These are phyloP conservation scores for Phytophthora kernoviae DNA, from an alignment of 352 stramenopile genomes.

Conservation along the genomic window DNA sequence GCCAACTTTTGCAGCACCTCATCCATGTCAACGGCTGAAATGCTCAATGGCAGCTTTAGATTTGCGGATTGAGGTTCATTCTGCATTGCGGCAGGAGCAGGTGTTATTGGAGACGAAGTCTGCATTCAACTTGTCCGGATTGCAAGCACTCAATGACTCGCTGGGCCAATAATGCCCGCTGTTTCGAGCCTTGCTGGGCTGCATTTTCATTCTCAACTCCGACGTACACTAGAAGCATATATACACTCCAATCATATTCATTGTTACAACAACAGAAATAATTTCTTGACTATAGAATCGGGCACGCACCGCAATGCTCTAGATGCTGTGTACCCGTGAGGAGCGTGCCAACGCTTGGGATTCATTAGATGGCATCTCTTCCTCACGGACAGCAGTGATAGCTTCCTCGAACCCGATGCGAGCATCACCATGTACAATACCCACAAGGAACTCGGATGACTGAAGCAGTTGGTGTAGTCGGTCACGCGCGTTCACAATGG, in stretches of 20 bases:
- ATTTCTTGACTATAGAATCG: constrained; percentile 1
- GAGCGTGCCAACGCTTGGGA: constrained; percentile 21
- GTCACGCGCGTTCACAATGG: constrained; percentile 81
- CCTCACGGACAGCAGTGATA: constrained; percentile 62
- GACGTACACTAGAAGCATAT: constrained; percentile 2
- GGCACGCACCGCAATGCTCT: constrained; percentile 5
- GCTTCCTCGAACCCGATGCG: constrained; percentile 69
- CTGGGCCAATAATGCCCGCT: not conserved
- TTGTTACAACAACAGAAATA: constrained; percentile 20
- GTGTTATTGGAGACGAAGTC: not conserved
- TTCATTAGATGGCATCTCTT: constrained; percentile 27
- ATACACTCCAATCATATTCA: constrained; percentile 21
- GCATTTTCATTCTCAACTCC: not conserved
- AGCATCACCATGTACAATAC: constrained; percentile 63
- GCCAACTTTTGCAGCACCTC: constrained; percentile 9
- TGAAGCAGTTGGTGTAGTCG: constrained; percentile 66
- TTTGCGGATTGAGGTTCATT: not conserved
- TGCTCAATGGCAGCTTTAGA: constrained; percentile 3
- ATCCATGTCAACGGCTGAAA: constrained; percentile 12
- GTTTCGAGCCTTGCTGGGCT: constrained; percentile 4
- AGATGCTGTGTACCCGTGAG: constrained; percentile 29
- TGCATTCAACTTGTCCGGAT: no score
- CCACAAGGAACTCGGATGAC: constrained; percentile 67
- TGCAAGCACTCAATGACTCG: not conserved
- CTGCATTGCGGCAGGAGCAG: not conserved